Percentiles rank a stretch among this genome's conserved stretches.
Evolutionary conservation across 768 basidiomycete species (phyloP).

Genomic region (Russula dissimulans): DNA sequence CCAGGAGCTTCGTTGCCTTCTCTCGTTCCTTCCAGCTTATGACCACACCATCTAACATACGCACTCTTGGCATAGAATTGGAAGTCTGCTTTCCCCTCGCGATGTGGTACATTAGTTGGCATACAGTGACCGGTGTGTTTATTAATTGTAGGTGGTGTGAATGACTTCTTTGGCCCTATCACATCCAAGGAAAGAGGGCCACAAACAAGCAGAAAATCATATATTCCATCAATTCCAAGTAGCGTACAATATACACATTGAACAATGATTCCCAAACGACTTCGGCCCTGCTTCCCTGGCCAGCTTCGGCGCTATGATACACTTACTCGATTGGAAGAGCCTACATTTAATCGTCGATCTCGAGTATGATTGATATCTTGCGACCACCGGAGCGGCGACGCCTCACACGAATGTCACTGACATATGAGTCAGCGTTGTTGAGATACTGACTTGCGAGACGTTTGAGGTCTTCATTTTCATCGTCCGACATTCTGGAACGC

Average conservation of each 20-base stretch:
- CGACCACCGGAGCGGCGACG: not conserved
- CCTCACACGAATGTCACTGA: not conserved
- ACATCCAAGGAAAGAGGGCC: no score
- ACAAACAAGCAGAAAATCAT: no score
- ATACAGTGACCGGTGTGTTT: no score
- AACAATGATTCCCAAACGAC: no score
- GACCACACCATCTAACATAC: constrained; percentile 77
- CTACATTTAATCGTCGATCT: not conserved
- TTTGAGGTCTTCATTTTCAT: not conserved
- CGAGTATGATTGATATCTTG: not conserved
- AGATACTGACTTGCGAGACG: not conserved
- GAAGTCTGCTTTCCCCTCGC: no score
- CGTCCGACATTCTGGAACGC: not conserved
- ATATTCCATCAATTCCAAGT: no score
- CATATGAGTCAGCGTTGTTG: not conserved
- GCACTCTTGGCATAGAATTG: constrained; percentile 33
- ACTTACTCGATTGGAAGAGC: not conserved
- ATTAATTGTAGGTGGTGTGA: no score
- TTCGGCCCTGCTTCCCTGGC: no score
- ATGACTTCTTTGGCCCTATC: no score
- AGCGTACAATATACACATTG: no score
- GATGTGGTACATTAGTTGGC: no score
- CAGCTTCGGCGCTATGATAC: no score
- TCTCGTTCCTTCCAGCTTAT: constrained; percentile 76
- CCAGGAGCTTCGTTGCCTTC: constrained; percentile 67